Evolutionary conservation across 2,329 filamentous ascomycete species (phyloP).

Genomic region (Nigrospora osmanthi): DNA sequence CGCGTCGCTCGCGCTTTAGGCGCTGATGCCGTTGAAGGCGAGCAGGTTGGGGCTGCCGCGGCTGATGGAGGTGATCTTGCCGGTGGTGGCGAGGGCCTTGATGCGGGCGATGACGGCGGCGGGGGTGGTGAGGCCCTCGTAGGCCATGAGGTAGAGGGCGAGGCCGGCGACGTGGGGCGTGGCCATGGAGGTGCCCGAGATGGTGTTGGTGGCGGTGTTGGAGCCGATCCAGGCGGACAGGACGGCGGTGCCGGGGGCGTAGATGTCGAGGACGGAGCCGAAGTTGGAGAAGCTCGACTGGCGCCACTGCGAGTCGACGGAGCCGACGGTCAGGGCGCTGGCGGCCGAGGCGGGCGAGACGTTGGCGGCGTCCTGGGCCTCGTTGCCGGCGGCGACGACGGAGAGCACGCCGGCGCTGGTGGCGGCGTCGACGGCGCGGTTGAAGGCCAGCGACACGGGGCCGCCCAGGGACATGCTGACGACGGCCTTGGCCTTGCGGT

Average conservation of each 20-base stretch:
- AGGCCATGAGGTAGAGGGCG: conserved; percentile 43
- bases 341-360: conserved; percentile 40
- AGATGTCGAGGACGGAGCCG: conserved; percentile 32
- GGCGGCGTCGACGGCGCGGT: conserved; percentile 39
- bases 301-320: conserved; percentile 30
- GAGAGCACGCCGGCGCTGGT: conserved; percentile 40
- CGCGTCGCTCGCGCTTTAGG: too few relatives aligned
- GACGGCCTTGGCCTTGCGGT: conserved; percentile 33
- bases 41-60: conserved; percentile 3
- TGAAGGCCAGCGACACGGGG: conserved; percentile 35
- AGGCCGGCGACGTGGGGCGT: conserved; percentile 55
- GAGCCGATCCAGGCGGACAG: conserved; percentile 32
- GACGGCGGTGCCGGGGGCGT: conserved; percentile 33
- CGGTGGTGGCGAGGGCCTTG: conserved; percentile 1
- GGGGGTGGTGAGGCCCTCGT: conserved; percentile 34
- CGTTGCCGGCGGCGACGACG: conserved; percentile 50
- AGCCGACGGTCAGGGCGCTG: conserved; percentile 44
- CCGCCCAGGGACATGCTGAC: conserved; percentile 48
- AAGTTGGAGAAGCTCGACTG: conserved; percentile 43
- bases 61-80: conserved; percentile 1
- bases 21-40: conserved; percentile 1
- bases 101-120: conserved; percentile 15
- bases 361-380: conserved; percentile 25
- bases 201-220: conserved; percentile 28
- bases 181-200: conserved; percentile 57